Percentiles rank a stretch among this genome's conserved stretches.
Conservation (phyloP, 2,329 filamentous ascomycete genomes). For the Dactylellina cionopaga region DNA sequence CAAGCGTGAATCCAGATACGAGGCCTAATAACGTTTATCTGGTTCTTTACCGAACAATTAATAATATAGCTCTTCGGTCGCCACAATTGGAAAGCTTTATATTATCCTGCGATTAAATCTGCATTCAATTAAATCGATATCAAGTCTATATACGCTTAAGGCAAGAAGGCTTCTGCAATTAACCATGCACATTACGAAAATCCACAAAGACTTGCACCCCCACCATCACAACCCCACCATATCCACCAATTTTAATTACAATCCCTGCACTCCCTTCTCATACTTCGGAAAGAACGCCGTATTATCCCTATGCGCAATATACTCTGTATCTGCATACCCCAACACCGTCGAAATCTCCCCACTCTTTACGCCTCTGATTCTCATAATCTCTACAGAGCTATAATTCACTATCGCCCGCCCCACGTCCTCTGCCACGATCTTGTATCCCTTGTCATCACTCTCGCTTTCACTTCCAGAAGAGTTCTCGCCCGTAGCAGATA, state of each 20-base stretch:
- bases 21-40: too few relatives aligned
- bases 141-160: too few relatives aligned
- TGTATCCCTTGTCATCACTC: conserved; percentile 60
- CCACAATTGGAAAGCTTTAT: too few relatives aligned
- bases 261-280: conserved; percentile 15
- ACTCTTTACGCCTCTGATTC: conserved; percentile 86
- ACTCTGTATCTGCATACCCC: conserved; percentile 76
- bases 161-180: too few relatives aligned
- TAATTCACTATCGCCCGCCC: conserved; percentile 94
- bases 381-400: conserved; percentile 80
- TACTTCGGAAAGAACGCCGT: conserved; percentile 55
- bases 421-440: conserved; percentile 74
- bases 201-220: neutral
- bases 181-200: too few relatives aligned
- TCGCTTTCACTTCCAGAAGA: neutral
- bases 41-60: too few relatives aligned
- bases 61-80: too few relatives aligned
- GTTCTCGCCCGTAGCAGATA: neutral
- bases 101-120: too few relatives aligned
- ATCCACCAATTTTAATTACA: neutral
- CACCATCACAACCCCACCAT: neutral
- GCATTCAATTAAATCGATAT: too few relatives aligned
- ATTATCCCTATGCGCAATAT: conserved; percentile 55
- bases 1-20: too few relatives aligned
- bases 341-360: conserved; percentile 80